These are phyloP conservation scores for Phialophora verrucosa DNA, from an alignment of 2,329 filamentous ascomycete species.

Conservation along the genomic window DNA sequence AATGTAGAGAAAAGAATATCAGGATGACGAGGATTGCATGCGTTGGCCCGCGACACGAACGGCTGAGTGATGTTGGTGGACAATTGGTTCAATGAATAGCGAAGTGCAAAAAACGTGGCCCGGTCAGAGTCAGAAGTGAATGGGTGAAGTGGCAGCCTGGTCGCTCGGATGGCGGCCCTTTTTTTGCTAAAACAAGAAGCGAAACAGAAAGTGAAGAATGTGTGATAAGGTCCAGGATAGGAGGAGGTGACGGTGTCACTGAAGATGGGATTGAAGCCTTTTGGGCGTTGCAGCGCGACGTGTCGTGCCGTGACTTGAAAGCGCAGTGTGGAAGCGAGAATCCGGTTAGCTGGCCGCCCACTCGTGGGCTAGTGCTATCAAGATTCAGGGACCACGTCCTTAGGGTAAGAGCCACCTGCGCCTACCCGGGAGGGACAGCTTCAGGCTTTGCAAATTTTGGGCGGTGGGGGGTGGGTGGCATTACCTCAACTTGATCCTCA, in stretches of 20 bases:
- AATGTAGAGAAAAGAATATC: constrained; percentile 26
- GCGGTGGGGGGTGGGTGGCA: constrained; percentile 3
- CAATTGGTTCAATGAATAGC: constrained; percentile 17
- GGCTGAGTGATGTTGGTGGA: constrained; percentile 13
- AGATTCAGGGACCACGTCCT: constrained; percentile 16
- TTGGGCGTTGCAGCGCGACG: constrained; percentile 30
- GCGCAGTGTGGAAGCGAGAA: constrained; percentile 16
- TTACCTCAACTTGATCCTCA: constrained; percentile 12
- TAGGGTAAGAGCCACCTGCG: constrained; percentile 6
- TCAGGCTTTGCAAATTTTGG: not conserved
- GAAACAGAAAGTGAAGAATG: constrained; percentile 28
- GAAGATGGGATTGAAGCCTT: constrained; percentile 8
- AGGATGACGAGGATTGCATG: constrained; percentile 18
- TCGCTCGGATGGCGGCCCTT: constrained; percentile 8
- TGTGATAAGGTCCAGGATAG: constrained; percentile 23
- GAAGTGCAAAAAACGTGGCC: constrained; percentile 20
- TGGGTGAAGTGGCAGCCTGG: constrained; percentile 15
- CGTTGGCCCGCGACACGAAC: constrained; percentile 24
- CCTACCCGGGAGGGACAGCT: not conserved
- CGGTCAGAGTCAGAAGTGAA: constrained; percentile 11
- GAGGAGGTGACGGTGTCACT: constrained; percentile 8
- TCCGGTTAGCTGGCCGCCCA: constrained; percentile 16
- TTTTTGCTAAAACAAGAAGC: constrained; percentile 23
- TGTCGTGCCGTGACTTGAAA: constrained; percentile 34
- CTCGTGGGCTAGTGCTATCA: constrained; percentile 14